phyloP scores from a whole-genome alignment of 768 basidiomycete species.

The Neoboletus magnificus region DNA sequence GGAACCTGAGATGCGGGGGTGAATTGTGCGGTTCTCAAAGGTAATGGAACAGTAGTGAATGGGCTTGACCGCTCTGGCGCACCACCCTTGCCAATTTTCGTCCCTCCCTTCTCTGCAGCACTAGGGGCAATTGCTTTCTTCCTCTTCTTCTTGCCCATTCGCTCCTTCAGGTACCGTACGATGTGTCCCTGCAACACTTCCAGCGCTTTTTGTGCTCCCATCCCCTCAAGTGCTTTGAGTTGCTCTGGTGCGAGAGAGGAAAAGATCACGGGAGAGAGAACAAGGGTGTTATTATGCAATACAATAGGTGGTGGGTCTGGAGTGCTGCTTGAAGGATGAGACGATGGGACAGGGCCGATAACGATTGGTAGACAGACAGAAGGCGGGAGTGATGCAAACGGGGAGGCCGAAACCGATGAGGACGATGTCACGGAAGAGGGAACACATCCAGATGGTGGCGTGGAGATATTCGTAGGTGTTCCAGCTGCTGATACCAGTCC shows the following conservation, averaged over 20 bases:
- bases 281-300: conserved; percentile 77
- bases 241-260: conserved; percentile 70
- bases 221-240: conserved; percentile 69
- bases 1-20: background rate
- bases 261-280: conserved; percentile 85
- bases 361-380: conserved; percentile 72
- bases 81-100: conserved; percentile 37
- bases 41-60: conserved; percentile 47
- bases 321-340: conserved; percentile 46
- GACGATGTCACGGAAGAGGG: conserved; percentile 9
- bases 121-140: conserved; percentile 36
- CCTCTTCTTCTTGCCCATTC: conserved; percentile 42
- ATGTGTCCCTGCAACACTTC: conserved; percentile 81
- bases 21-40: conserved; percentile 21
- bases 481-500: conserved; percentile 3
- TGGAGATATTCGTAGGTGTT: conserved; percentile 19
- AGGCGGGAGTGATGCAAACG: conserved; percentile 31
- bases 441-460: conserved; percentile 1
- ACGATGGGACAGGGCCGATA: conserved; percentile 66
- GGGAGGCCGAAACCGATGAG: conserved; percentile 13
- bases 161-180: conserved; percentile 80
- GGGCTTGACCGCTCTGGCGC: conserved; percentile 29
- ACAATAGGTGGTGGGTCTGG: conserved; percentile 64
- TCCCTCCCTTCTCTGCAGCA: conserved; percentile 39
- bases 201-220: conserved; percentile 80